Evolutionary conservation across 768 basidiomycete species (phyloP).

Genomic region (Mycena chlorophos): DNA sequence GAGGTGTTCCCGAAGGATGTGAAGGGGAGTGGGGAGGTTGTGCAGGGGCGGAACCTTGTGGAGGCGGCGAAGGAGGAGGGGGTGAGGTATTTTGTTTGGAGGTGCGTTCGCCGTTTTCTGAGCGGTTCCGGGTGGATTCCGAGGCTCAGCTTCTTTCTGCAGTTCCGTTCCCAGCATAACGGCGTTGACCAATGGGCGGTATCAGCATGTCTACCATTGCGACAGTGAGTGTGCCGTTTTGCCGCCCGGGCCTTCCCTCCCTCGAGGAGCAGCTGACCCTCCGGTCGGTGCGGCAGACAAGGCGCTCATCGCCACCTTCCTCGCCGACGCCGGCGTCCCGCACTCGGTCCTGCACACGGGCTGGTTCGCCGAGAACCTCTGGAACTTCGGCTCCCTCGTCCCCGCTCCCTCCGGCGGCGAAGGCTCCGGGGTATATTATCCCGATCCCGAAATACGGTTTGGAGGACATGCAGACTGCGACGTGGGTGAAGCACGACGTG

Average conservation of each 20-base stretch:
- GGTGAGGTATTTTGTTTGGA: background rate
- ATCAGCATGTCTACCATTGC: conserved; percentile 8
- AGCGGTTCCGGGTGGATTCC: conserved; percentile 28
- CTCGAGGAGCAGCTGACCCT: background rate
- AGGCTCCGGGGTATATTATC: conserved; percentile 5
- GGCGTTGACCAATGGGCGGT: conserved; percentile 15
- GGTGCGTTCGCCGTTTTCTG: conserved; percentile 22
- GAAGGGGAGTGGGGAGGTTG: background rate
- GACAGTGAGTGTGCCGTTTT: conserved; percentile 5
- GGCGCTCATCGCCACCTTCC: conserved; percentile 6
- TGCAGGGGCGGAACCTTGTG: background rate
- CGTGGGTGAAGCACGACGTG: conserved; percentile 10
- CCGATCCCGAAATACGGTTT: conserved; percentile 4
- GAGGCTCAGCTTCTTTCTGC: background rate
- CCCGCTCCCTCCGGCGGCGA: background rate
- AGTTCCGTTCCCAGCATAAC: conserved; percentile 13
- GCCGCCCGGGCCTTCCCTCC: background rate
- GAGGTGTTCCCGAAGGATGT: background rate
- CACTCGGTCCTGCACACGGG: conserved; percentile 1
- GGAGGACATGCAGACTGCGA: background rate
- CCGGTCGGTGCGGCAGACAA: conserved; percentile 10
- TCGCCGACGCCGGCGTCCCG: conserved; percentile 8
- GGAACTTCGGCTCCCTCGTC: conserved; percentile 3
- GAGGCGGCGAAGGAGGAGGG: background rate
- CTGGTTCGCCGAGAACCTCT: conserved; percentile 14